These are phyloP conservation scores for Trichopus zeylanicus DNA, from an alignment of 116 monocot genomes.

Conservation along the genomic window DNA sequence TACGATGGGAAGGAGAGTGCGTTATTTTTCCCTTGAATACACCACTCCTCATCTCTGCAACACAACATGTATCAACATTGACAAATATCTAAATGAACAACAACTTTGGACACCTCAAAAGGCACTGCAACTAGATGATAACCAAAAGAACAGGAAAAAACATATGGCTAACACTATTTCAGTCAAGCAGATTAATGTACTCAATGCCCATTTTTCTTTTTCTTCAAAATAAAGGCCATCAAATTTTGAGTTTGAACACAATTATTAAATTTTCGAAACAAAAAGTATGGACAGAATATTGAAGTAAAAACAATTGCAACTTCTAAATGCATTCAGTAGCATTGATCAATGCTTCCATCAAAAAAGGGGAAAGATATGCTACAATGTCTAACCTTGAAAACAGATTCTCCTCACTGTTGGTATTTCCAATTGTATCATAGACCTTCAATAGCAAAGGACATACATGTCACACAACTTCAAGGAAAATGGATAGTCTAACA, in stretches of 20 bases:
- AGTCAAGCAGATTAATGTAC: no score
- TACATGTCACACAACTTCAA: background rate
- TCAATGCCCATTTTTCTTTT: no score
- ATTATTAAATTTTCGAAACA: background rate
- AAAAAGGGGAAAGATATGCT: background rate
- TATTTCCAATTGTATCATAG: conserved; percentile 59
- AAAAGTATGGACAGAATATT: background rate
- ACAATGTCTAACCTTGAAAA: conserved; percentile 35
- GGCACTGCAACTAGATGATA: background rate
- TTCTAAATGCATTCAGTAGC: background rate
- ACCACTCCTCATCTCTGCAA: conserved; percentile 83
- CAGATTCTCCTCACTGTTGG: conserved; percentile 43
- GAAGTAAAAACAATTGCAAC: background rate
- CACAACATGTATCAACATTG: conserved; percentile 12
- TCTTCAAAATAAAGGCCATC: no score
- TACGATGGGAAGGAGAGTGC: conserved; percentile 88
- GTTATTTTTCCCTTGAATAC: conserved; percentile 62
- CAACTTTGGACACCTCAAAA: no score
- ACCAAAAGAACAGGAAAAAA: background rate
- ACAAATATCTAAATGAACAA: background rate
- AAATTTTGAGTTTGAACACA: no score
- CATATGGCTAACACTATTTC: no score
- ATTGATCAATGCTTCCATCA: background rate
- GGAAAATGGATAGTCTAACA: background rate
- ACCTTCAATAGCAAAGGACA: conserved; percentile 43